phyloP scores from a whole-genome alignment of 2,329 filamentous ascomycete genomes.

The Sarocladiaceae sp. region DNA sequence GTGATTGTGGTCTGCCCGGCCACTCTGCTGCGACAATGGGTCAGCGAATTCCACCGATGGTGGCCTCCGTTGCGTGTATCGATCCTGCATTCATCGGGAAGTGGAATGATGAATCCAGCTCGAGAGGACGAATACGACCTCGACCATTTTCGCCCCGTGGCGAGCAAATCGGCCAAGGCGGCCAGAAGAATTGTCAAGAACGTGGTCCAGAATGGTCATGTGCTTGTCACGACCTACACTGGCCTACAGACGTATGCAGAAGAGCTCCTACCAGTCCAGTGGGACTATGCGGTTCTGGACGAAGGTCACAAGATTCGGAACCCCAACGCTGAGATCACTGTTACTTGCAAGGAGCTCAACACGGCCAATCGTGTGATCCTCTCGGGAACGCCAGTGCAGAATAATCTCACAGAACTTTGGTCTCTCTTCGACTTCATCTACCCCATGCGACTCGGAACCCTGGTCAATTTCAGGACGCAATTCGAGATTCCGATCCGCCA shows the following conservation, averaged over 20 bases:
- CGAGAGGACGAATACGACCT: conserved; percentile 50
- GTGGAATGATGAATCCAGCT: conserved; percentile 88
- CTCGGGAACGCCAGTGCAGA: conserved; percentile 96
- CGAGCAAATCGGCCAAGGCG: conserved; percentile 42
- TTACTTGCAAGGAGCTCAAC: conserved; percentile 89
- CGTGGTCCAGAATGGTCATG: conserved; percentile 80
- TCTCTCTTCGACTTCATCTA: conserved; percentile 97
- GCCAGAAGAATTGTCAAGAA: conserved; percentile 78
- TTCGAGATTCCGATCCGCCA: conserved; percentile 93
- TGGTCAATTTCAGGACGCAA: conserved; percentile 84
- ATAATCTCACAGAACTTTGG: conserved; percentile 93
- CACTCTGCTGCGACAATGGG: conserved; percentile 95
- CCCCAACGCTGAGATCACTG: conserved; percentile 89
- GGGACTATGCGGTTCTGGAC: conserved; percentile 91
- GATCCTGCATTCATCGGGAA: conserved; percentile 91
- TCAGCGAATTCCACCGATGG: conserved; percentile 97
- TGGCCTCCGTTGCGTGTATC: conserved; percentile 98
- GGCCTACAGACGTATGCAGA: conserved; percentile 91
- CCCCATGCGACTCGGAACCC: conserved; percentile 87
- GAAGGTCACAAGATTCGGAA: conserved; percentile 99
- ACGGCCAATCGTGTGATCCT: conserved; percentile 89
- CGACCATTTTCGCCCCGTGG: conserved; percentile 33
- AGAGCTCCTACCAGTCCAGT: conserved; percentile 75
- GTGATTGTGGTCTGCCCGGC: conserved; percentile 91
- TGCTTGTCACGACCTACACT: conserved; percentile 92